Percentiles rank a stretch among this genome's conserved stretches.
Evolutionary conservation across 2,329 filamentous ascomycete species (phyloP).

Genomic region (Nemania sp.): DNA sequence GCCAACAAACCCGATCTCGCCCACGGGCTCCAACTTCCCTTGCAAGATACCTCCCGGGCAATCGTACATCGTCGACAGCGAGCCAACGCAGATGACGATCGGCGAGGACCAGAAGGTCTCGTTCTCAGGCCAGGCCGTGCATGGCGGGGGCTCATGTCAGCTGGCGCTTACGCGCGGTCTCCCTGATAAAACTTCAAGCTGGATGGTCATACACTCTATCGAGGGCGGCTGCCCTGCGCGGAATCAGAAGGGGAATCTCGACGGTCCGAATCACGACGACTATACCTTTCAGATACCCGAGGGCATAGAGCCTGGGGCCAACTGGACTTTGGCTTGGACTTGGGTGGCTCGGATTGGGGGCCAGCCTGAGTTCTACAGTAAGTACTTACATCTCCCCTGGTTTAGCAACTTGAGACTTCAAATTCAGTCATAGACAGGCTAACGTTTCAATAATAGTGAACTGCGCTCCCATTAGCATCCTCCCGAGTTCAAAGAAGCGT

Average conservation of each 20-base stretch:
- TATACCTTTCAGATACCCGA: conserved; percentile 64
- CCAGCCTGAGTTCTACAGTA: conserved; percentile 72
- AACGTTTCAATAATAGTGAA: too few species aligned
- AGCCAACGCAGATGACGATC: conserved; percentile 57
- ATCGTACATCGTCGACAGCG: conserved; percentile 45
- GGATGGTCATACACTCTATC: conserved; percentile 73
- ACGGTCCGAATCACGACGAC: conserved; percentile 45
- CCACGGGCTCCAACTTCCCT: conserved; percentile 64
- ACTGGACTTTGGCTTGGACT: conserved; percentile 73
- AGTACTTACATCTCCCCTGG: conserved; percentile 53
- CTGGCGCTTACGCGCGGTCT: conserved; percentile 67
- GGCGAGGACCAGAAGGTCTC: conserved; percentile 44
- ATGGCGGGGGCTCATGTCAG: conserved; percentile 77
- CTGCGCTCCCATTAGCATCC: conserved; percentile 66
- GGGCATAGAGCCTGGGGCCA: conserved; percentile 59
- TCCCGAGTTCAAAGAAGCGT: conserved; percentile 30
- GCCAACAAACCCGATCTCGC: conserved; percentile 62
- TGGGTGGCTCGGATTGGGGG: conserved; percentile 72
- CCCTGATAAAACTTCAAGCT: conserved; percentile 59
- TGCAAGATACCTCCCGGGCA: conserved; percentile 60
- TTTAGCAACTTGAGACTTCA: neutral
- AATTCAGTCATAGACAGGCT: neutral
- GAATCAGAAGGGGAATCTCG: conserved; percentile 54
- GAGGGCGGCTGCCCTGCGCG: conserved; percentile 68
- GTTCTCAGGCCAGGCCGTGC: conserved; percentile 21